Conservation (phyloP, 345 rosid genomes). For the Microthlaspi erraticum region DNA sequence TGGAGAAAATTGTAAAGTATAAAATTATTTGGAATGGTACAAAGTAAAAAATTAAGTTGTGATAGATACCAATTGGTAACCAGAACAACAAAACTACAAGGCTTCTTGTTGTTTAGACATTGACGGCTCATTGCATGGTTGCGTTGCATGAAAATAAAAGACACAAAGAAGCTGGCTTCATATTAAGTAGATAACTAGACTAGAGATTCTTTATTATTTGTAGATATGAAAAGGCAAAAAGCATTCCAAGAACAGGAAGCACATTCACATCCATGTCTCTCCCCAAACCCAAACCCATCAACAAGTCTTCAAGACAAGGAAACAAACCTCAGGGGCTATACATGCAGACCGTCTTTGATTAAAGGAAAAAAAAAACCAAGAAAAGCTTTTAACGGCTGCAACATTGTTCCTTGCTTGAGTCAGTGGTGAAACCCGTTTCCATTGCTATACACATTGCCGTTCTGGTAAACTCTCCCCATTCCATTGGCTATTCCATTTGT, state of each 20-base stretch:
- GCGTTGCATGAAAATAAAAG: not conserved
- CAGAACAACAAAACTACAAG: constrained; percentile 4
- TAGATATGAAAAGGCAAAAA: constrained; percentile 32
- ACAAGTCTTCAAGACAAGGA: constrained; percentile 38
- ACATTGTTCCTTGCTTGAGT: constrained; percentile 23
- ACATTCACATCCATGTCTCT: constrained; percentile 44
- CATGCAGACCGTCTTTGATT: constrained; percentile 30
- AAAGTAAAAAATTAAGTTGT: not conserved
- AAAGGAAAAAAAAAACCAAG: not conserved
- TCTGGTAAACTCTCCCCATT: constrained; percentile 48
- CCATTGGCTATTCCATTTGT: constrained; percentile 56
- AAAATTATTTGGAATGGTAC: not conserved
- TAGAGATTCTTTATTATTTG: constrained; percentile 21
- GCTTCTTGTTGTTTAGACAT: not conserved
- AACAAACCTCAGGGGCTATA: constrained; percentile 41
- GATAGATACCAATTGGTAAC: not conserved
- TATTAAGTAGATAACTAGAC: not conserved
- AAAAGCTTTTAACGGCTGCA: constrained; percentile 7
- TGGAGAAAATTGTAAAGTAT: not conserved
- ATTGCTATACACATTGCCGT: constrained; percentile 65
- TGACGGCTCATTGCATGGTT: not conserved
- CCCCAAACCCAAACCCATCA: constrained; percentile 26
- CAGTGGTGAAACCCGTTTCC: constrained; percentile 61
- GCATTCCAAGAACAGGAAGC: constrained; percentile 42
- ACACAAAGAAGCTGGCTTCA: not conserved